Base-by-base conservation (phyloP, 2,329 filamentous ascomycete genomes). In the Volutella citrinella region DNA sequence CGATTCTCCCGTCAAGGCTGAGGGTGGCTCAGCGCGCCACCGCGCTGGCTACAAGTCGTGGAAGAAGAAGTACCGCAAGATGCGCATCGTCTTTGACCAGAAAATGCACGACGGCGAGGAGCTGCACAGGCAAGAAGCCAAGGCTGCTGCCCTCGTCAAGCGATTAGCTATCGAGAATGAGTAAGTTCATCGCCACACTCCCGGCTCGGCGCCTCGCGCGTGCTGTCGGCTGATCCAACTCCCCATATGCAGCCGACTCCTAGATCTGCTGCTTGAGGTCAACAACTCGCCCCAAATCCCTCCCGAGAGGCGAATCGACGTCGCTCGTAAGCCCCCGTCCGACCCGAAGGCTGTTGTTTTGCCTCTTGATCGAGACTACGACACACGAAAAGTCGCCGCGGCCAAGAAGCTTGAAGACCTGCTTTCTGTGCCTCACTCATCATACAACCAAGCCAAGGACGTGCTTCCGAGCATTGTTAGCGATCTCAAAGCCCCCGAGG, bases 1-100 rank as follows among this genome's bases (percentile, higher is more conserved):
- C 37, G 60, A 56, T 7, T 46, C 54, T 23, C 51, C 59, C 41
- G 49, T 65, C 45, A 70, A 71, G 46, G 57, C 58, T 45, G 68
- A 72, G 40, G 67, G 69, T 27, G 38, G 68, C 72, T 50, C 55
- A 59, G 36, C 74, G 30, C 52, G 54, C 29, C 58, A 50, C 48
- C 55, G 51, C 67, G 61, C 69, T 65, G 53, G 74, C 68, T 79
- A 82, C 61, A 82, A 78, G 55, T 84, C 79, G 27, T 84, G 75
- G 72, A 88, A 87, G 76, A 95, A 95, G 68, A 98, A 98, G 71
- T 98, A 94, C 63, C 84, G 85, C 53, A 94, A 94, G 74, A 87
- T 93, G 80, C 82, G 84, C 64, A 74, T 84, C 58, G 70, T 74
- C 18, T 94, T 93, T 56, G 85, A 93, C 50, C 72, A 80, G 31